Conservation (phyloP, 345 rosid genomes). For the Cardiospermum halicacabum region DNA sequence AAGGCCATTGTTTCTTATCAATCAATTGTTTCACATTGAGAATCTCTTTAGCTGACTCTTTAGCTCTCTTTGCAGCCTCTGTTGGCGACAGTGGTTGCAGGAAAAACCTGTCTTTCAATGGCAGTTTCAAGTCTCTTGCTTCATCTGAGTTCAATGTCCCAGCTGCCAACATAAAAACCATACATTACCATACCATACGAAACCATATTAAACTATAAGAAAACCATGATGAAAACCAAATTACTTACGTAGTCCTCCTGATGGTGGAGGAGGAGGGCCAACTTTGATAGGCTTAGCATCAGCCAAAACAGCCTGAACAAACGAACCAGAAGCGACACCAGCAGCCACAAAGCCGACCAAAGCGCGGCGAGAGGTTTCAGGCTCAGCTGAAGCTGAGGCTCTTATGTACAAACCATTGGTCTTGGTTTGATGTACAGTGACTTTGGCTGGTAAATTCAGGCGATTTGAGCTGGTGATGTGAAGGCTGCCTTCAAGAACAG, state of each 20-base stretch:
- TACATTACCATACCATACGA: not conserved
- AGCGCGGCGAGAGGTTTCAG: constrained; percentile 72
- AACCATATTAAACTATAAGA: not conserved
- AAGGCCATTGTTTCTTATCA: constrained; percentile 93
- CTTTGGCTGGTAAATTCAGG: constrained; percentile 27
- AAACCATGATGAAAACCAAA: not conserved
- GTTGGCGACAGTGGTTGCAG: constrained; percentile 62
- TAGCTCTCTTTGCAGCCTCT: constrained; percentile 71
- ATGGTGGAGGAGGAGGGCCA: constrained; percentile 88
- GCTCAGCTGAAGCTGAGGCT: constrained; percentile 39
- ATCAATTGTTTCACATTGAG: constrained; percentile 62
- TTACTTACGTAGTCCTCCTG: constrained; percentile 90
- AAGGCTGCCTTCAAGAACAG: constrained; percentile 63
- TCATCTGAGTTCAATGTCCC: constrained; percentile 87
- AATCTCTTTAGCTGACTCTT: constrained; percentile 84
- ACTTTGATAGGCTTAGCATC: constrained; percentile 65
- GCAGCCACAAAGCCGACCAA: constrained; percentile 67
- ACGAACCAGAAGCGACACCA: constrained; percentile 64
- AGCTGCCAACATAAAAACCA: constrained; percentile 39
- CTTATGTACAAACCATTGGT: constrained; percentile 44
- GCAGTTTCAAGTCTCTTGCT: constrained; percentile 59
- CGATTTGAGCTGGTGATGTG: constrained; percentile 53
- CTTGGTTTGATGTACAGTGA: constrained; percentile 26
- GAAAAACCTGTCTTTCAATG: constrained; percentile 60
- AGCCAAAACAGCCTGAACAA: constrained; percentile 73